A percentile compares a stretch with the other conserved stretches of the same genome.
Conservation (phyloP, 2,329 filamentous ascomycete species). For the Fusarium albidum region DNA sequence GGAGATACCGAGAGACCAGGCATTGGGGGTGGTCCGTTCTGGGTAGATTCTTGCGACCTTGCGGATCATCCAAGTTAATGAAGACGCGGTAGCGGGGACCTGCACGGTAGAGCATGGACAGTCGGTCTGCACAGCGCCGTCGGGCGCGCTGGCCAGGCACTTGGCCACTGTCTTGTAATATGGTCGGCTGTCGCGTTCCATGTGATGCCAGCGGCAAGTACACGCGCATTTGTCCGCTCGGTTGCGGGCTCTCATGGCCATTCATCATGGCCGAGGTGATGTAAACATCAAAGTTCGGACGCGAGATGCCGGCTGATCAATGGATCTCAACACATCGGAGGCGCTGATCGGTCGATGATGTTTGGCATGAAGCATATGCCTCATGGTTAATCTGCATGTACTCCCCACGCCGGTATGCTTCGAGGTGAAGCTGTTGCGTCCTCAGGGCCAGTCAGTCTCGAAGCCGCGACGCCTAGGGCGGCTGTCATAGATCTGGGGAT, state of each 20-base stretch:
- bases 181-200: conserved; percentile 15
- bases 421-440: conserved; percentile 12
- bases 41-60: conserved; percentile 15
- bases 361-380: background rate
- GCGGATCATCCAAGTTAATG: conserved; percentile 18
- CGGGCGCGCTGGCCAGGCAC: conserved; percentile 1
- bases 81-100: conserved; percentile 7
- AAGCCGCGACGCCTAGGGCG: conserved; percentile 30
- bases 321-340: background rate
- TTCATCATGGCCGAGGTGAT: conserved; percentile 3
- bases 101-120: conserved; percentile 13
- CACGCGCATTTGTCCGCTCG: background rate
- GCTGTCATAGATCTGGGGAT: conserved; percentile 28
- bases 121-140: conserved; percentile 7
- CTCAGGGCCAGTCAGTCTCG: conserved; percentile 15
- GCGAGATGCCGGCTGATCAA: conserved; percentile 1
- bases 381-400: background rate
- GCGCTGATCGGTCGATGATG: background rate
- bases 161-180: conserved; percentile 5
- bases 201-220: conserved; percentile 1
- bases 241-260: background rate
- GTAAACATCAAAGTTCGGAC: background rate
- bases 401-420: conserved; percentile 3
- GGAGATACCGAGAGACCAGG: conserved; percentile 39
- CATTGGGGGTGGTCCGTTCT: conserved; percentile 15